Evolutionary conservation across 441 rosid genomes (phyloP), one percentile per base, ranked within the genome.

Genomic region (Pelargonium citronellum): DNA sequence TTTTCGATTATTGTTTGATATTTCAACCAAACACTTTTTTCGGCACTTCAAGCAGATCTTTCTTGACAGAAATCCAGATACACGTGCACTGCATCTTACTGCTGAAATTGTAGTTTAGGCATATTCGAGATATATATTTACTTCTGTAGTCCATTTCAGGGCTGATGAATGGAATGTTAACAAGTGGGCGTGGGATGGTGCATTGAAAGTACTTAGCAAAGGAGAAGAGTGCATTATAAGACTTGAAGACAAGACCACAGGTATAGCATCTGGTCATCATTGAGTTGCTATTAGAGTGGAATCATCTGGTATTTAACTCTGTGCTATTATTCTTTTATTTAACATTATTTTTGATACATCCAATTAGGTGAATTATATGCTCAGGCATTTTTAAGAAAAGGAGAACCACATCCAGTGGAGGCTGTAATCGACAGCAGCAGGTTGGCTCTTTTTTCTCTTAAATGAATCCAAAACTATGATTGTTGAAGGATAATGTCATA

Each of bases 101-200:
- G n/a, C 68, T 69, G 20, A 22, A 70, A 62, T 34, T 30, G 66
- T 63, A 55, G 66, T 65, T 71, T 68, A 19, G 11, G 20, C 41
- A 19, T 71, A 7, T 61, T 58, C 17, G 15, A 64, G 51, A 19
- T 68, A 53, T 24, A 67, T 64, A 24, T 57, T 74, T 79, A 53
- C 64, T 7, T 69, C 60, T 57, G 41, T 68, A 16, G 17, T 75
- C 68, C 44, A 53, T 78, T 80, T 75, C 83, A 92, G 99, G 81
- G 99, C 99, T 71, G 99, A 92, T 85, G 99, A 95, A 75, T 95
- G 99, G 99, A 77, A 95, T 72, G 96, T 95, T 39, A 95, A 95
- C 80, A 89, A 95, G 81, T 95, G 99, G 99, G 91, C 89, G 51
- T 95, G 99, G 99, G 98, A 89, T 77, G 99, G 99, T 37, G 71